phyloP scores from a whole-genome alignment of 768 basidiomycete species.

The Tephrocybe sp. region DNA sequence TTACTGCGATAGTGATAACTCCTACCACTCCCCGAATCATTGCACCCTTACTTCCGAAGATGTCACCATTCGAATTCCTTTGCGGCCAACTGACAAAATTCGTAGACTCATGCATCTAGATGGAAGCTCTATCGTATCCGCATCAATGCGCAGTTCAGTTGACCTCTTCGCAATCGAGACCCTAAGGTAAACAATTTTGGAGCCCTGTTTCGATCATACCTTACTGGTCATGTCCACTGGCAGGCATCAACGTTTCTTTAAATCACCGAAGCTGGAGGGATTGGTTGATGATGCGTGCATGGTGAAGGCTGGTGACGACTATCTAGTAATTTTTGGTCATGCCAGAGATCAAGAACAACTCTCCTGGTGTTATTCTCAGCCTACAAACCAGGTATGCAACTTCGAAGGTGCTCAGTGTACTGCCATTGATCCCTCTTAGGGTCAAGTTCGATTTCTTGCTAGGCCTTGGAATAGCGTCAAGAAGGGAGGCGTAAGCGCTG shows the following conservation, averaged over 20 bases:
- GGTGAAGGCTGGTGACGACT: slow-evolving; percentile 21
- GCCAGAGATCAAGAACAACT: slow-evolving; percentile 33
- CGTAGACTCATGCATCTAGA: slow-evolving; percentile 31
- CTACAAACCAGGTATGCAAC: slow-evolving; percentile 21
- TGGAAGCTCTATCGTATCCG: slow-evolving; percentile 18
- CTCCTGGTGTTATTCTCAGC: slow-evolving; percentile 19
- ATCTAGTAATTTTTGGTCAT: slow-evolving; percentile 35
- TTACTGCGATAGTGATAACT: background rate
- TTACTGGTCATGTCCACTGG: slow-evolving; percentile 9
- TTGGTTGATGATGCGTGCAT: slow-evolving; percentile 42
- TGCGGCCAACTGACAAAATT: slow-evolving; percentile 31
- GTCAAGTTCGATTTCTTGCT: slow-evolving; percentile 14
- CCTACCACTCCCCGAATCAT: background rate
- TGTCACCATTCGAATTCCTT: slow-evolving; percentile 15
- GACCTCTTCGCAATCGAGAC: slow-evolving; percentile 24
- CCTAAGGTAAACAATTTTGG: slow-evolving; percentile 13
- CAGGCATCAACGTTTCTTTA: slow-evolving; percentile 17
- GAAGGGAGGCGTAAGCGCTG: slow-evolving; percentile 39
- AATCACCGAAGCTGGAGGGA: slow-evolving; percentile 21
- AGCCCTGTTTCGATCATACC: slow-evolving; percentile 1
- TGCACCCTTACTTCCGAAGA: slow-evolving; percentile 10
- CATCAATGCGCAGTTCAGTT: slow-evolving; percentile 39
- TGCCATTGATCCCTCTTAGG: background rate
- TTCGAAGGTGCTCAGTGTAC: background rate
- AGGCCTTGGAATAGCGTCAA: slow-evolving; percentile 31